phyloP scores from a whole-genome alignment of 1,284 basidiomycete species.

The Hymenochaete sp. region DNA sequence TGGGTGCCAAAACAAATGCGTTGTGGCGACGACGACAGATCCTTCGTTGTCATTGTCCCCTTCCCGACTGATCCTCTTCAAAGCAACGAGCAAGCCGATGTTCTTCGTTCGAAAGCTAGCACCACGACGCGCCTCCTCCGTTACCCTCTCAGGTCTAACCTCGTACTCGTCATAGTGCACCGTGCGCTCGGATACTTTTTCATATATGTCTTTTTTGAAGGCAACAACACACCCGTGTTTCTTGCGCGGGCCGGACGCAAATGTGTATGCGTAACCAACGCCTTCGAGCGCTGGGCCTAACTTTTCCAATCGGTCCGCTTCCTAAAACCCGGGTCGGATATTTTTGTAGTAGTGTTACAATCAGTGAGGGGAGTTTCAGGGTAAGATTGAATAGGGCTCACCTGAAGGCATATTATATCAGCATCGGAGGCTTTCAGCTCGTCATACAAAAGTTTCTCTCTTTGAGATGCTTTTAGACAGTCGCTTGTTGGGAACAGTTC shows the following conservation, averaged over 20 bases:
- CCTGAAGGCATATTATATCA: slow-evolving; percentile 81
- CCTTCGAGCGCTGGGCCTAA: slow-evolving; percentile 21
- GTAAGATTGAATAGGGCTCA: slow-evolving; percentile 26
- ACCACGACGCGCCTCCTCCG: slow-evolving; percentile 38
- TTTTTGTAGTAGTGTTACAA: too few species aligned
- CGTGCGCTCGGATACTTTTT: slow-evolving; percentile 34
- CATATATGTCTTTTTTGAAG: slow-evolving; percentile 49
- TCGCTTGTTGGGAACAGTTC: slow-evolving; percentile 80
- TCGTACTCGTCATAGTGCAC: slow-evolving; percentile 64
- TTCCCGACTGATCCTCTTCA: slow-evolving; percentile 33
- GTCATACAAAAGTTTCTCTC: slow-evolving; percentile 65
- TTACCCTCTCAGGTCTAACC: slow-evolving; percentile 28
- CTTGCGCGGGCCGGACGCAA: slow-evolving; percentile 46
- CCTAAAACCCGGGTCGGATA: slow-evolving; percentile 38
- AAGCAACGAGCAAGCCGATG: slow-evolving; percentile 66
- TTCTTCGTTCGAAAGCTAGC: slow-evolving; percentile 74
- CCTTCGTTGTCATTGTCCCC: background rate
- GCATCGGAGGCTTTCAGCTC: slow-evolving; percentile 62
- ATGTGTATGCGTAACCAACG: slow-evolving; percentile 23
- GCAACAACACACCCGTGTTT: slow-evolving; percentile 79
- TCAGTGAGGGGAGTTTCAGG: too few species aligned
- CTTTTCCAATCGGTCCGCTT: slow-evolving; percentile 67
- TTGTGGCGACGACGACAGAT: slow-evolving; percentile 75
- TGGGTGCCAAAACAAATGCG: slow-evolving; percentile 93
- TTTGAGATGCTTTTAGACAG: slow-evolving; percentile 65